Base-by-base conservation (phyloP, 345 rosid species). In the Pugionium cornutum region DNA sequence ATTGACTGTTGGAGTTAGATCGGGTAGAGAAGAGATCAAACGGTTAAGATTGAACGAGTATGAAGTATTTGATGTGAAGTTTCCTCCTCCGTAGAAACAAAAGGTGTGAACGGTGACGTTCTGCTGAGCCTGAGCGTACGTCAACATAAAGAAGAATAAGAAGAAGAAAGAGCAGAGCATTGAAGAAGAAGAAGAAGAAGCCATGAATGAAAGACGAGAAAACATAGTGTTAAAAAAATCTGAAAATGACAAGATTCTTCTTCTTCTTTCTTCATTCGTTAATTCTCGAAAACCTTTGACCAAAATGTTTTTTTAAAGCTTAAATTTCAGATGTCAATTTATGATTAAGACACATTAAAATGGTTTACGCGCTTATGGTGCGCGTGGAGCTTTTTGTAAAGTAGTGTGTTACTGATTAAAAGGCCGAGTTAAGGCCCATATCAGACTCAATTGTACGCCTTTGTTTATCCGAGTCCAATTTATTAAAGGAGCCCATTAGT, bases 41-140 rank as follows among this genome's bases (percentile, higher is more conserved):
- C 61, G 42, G 54, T 53, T 69, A 46, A 69, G 55, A 61, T 29
- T 69, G 2, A 28, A 2, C 3, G 68, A 53, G 52, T 69, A 69
- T 53, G 62, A 61, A 61, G 37, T 3, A 48, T 61, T 69, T 45
- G 62, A 60, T 43, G 67, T 69, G 74, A 60, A 69, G 44, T 61
- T 69, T 4, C 48, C 41, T 34, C 61, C 47, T 2, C 51, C 67
- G 54, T 59, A 50, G 29, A 31, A 42, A 32, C 74, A 69, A 43
- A 28, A 43, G 27, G 53, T 43, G 53, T 44, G 53, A 60, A 29
- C 3, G n/a, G 74, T 51, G 46, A 7, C 54, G 61, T 69, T 61
- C 44, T 51, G 10, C 18, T 18, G 18, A 18, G 18, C 18, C 8
- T 60, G 67, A 35, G 54, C 47, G 18, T n/a, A 11, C 34, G 53